Percentiles rank a stretch among this genome's conserved stretches.
Evolutionary conservation across 257 asterid species (phyloP).

Genomic region (Asclepias syriaca): DNA sequence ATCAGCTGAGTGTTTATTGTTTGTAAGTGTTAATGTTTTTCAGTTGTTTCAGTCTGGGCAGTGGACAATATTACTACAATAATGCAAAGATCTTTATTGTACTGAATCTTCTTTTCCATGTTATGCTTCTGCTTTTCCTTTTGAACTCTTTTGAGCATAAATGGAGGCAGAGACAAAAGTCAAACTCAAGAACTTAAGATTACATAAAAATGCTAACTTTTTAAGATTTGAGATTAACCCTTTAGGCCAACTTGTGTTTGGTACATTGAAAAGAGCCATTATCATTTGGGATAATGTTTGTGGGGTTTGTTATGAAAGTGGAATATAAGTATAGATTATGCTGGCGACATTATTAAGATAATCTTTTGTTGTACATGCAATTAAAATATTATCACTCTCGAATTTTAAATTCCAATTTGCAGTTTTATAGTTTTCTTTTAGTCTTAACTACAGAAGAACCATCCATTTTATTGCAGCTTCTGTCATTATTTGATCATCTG

Average conservation of each 20-base stretch:
- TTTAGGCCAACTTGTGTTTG: neutral
- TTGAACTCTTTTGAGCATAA: neutral
- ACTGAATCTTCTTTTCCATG: neutral
- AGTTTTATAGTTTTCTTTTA: neutral
- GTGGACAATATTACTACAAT: neutral
- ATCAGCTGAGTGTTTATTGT: neutral
- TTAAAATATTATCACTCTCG: neutral
- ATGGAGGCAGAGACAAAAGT: too few relatives aligned
- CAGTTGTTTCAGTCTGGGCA: neutral
- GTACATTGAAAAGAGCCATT: neutral
- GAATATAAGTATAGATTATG: neutral
- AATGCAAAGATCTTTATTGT: neutral
- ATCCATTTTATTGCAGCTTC: neutral
- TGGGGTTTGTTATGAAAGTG: neutral
- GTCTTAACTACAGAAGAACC: neutral
- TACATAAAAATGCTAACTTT: neutral
- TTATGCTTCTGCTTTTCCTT: neutral
- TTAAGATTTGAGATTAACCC: neutral
- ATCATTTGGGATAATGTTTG: neutral
- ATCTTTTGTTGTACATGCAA: neutral
- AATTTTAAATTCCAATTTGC: conserved; percentile 2
- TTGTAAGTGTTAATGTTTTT: neutral
- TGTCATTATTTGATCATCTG: neutral
- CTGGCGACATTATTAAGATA: neutral
- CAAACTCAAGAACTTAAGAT: too few relatives aligned